phyloP scores from a whole-genome alignment of 116 monocot genomes.

The Papilionanthe hybrid region DNA sequence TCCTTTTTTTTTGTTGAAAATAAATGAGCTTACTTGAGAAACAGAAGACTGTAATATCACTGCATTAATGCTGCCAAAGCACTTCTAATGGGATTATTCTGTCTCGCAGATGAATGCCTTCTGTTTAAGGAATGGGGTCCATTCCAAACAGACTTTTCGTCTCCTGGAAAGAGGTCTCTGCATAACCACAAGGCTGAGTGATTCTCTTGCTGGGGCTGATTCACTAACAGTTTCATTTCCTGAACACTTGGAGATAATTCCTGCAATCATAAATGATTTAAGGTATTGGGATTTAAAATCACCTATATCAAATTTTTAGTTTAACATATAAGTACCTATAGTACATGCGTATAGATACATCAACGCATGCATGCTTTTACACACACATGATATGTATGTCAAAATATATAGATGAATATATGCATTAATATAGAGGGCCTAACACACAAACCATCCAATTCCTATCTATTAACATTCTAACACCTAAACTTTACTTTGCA shows the following conservation, averaged over 20 bases:
- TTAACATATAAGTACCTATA: too few species aligned
- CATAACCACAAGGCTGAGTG: constrained; percentile 45
- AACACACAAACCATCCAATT: too few species aligned
- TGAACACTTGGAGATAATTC: constrained; percentile 15
- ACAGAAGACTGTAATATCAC: neutral
- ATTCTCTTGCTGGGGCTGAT: constrained; percentile 50
- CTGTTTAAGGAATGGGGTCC: constrained; percentile 42
- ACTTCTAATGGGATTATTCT: constrained; percentile 36
- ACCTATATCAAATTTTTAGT: too few species aligned
- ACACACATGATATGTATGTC: too few species aligned
- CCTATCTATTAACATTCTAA: too few species aligned
- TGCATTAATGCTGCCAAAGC: constrained; percentile 51
- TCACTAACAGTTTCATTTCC: constrained; percentile 29
- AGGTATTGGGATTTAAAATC: too few species aligned
- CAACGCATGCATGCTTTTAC: too few species aligned
- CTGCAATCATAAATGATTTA: constrained; percentile 16
- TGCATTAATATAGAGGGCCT: too few species aligned
- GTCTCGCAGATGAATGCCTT: constrained; percentile 4
- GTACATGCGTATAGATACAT: too few species aligned
- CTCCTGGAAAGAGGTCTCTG: constrained; percentile 43
- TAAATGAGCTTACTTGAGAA: neutral
- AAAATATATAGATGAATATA: too few species aligned
- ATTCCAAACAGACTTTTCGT: constrained; percentile 41
- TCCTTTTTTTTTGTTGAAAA: too few species aligned
- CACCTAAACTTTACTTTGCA: too few species aligned